Evolutionary conservation across 2,329 filamentous ascomycete species (phyloP).

Genomic region (Xylariaceae sp.): DNA sequence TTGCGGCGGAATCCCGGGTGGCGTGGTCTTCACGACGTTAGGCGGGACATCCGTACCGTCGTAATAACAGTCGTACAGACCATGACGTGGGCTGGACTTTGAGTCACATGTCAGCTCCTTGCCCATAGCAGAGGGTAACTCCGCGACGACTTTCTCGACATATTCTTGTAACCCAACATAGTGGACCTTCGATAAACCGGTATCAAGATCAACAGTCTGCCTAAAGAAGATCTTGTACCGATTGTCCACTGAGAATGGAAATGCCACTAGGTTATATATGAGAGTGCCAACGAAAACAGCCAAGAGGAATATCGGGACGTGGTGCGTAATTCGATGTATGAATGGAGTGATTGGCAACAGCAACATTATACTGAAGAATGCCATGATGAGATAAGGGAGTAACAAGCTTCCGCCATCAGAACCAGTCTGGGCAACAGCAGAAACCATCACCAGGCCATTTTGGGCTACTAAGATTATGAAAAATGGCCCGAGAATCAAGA

Average conservation of each 20-base stretch:
- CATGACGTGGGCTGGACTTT: slow-evolving; percentile 49
- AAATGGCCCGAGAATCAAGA: slow-evolving; percentile 79
- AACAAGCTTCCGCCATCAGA: slow-evolving; percentile 79
- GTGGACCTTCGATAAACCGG: slow-evolving; percentile 70
- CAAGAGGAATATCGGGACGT: slow-evolving; percentile 79
- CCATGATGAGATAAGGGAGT: slow-evolving; percentile 73
- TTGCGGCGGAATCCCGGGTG: slow-evolving; percentile 48
- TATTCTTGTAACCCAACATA: slow-evolving; percentile 73
- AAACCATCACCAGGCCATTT: slow-evolving; percentile 73
- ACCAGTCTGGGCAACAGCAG: slow-evolving; percentile 78
- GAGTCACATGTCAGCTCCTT: slow-evolving; percentile 60
- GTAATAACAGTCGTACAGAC: slow-evolving; percentile 73
- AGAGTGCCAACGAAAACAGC: slow-evolving; percentile 75
- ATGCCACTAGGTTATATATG: slow-evolving; percentile 84
- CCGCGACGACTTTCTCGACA: slow-evolving; percentile 67
- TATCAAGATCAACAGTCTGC: slow-evolving; percentile 79
- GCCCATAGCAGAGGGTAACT: slow-evolving; percentile 73
- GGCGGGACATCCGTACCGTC: slow-evolving; percentile 66
- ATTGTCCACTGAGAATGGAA: slow-evolving; percentile 82
- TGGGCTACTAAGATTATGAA: slow-evolving; percentile 79
- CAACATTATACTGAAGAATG: slow-evolving; percentile 71
- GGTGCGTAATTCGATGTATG: slow-evolving; percentile 83
- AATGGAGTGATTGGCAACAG: slow-evolving; percentile 82
- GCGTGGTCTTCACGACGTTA: slow-evolving; percentile 59
- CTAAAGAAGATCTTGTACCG: slow-evolving; percentile 88